Evolutionary conservation across 2,329 filamentous ascomycete species (phyloP), one percentile per base, ranked within the genome.

Genomic region (Remersonia thermophila): DNA sequence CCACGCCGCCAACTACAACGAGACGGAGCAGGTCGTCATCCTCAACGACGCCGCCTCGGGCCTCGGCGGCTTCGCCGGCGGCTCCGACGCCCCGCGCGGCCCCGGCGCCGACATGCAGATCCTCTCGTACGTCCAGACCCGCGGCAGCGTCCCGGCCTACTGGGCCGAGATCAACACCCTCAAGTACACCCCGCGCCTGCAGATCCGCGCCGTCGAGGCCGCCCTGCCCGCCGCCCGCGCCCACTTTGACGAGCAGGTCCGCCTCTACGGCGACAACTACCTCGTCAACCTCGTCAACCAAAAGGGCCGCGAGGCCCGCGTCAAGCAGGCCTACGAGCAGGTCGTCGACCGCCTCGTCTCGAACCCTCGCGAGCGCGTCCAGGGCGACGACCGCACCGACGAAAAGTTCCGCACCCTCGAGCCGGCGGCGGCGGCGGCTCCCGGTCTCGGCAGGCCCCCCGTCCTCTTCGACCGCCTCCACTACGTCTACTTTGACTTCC

Each of bases 401-500:
- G 87, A 95, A 54, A 89, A 91, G 56, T 81, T 93, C 56, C 81
- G 78, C 51, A 67, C 79, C 20, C 74, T 94, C 44, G 82, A 94
- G 53, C 66, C 66, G 3, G 76, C 32, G 64, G 65, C 39, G 72
- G 45, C 33, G 58, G 17, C 28, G 8, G n/a, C n/a, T n/a, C n/a
- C 20, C 20, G 9, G 20, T 9, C 9, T 9, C 5, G 20, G 20
- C 5, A 23, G 9, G 20, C 27, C 51, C 37, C 59, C 81, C 44
- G 67, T 77, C 12, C 33, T 43, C 44, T 83, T 82, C 56, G 87
- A 95, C 56, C 79, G 79, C 30, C 65, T 98, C 30, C 89, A 98
- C 62, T 98, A 98, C 58, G 63, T 96, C 50, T 98, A 96, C 65
- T 98, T 98, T 55, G 91, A 98, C 62, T 98, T 93, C 58, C 93